Base-by-base conservation (phyloP, 2,329 filamentous ascomycete species). In the Geosmithia flava region DNA sequence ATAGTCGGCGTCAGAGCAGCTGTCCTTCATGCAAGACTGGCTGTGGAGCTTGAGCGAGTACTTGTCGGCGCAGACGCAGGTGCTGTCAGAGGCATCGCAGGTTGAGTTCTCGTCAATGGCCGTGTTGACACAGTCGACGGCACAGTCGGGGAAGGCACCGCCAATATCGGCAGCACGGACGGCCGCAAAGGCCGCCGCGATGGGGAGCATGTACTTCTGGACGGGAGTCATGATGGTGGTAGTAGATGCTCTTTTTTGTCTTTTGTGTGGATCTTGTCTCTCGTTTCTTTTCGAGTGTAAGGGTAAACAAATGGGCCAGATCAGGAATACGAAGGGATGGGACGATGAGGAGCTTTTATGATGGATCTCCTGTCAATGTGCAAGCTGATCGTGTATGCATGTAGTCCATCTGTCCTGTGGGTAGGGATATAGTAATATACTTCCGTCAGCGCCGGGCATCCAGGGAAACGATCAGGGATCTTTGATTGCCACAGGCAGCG, bases 81-180 rank as follows among this genome's bases (percentile, higher is more conserved):
- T 40, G 44, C 44, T 29, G 41, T 49, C 48, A 39, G 23, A 27
- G 16, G 19, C 13, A 7, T 49, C 44, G 44, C 48, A 49, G 27
- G 48, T 49, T 20, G 48, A 49, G 44, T 49, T 49, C 19, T 45
- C 37, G 19, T 48, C 49, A 1, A 55, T 48, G 1, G 53, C 52
- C 37, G 50, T 33, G 40, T 54, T 47, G 19, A 53, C 50, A 17
- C 43, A 49, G 17, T 47, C 40, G 39, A 45, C 44, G 19, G 48
- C 48, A 44, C 48, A 49, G 37, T 23, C 45, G n/a, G 48, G 48
- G 7, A 47, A 17, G 44, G 37, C 46, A 40, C 37, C 29, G n/a
- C 42, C 44, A n/a, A 49, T 43, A 20, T 47, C 33, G 15, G 29
- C 39, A 27, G 48, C 48, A 11, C 20, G 37, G 23, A 49, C 48